These are phyloP conservation scores for Kalmusia sp. DNA, from an alignment of 2,329 filamentous ascomycete genomes.

Conservation along the genomic window DNA sequence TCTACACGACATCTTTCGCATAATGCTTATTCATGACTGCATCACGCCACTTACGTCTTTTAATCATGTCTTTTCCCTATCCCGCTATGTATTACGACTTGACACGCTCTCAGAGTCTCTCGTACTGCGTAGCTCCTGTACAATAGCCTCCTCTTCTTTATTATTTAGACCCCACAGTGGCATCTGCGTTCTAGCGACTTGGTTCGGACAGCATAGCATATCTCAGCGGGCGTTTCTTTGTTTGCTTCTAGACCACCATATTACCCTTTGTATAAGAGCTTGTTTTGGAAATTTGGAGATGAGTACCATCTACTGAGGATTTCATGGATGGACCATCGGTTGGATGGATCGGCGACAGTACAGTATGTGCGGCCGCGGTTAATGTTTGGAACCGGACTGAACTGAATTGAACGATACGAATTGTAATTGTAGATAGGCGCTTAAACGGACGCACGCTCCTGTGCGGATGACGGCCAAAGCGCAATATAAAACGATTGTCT, in stretches of 20 bases:
- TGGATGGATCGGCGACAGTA: background rate
- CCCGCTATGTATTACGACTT: slow-evolving; percentile 25
- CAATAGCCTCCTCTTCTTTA: slow-evolving; percentile 22
- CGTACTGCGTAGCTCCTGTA: slow-evolving; percentile 28
- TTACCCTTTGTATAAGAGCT: slow-evolving; percentile 15
- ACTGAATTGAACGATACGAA: slow-evolving; percentile 10
- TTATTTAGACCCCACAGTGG: slow-evolving; percentile 12
- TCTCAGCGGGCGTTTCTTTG: slow-evolving; percentile 43
- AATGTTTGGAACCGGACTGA: background rate
- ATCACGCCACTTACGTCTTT: slow-evolving; percentile 31
- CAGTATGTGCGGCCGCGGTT: background rate
- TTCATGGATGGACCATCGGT: background rate
- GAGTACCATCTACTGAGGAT: background rate
- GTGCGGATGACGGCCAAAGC: slow-evolving; percentile 17
- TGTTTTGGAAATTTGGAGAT: background rate
- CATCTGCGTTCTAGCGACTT: slow-evolving; percentile 20
- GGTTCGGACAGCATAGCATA: slow-evolving; percentile 31
- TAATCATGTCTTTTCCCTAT: slow-evolving; percentile 35
- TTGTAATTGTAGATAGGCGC: slow-evolving; percentile 33
- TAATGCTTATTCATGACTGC: slow-evolving; percentile 24
- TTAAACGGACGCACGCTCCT: background rate
- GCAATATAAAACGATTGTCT: slow-evolving; percentile 26
- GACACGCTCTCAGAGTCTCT: slow-evolving; percentile 29
- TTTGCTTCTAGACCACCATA: slow-evolving; percentile 18
- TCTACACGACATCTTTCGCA: slow-evolving; percentile 16